Evolutionary conservation across 768 basidiomycete genomes (phyloP).

Genomic region (Pholiota conissans): DNA sequence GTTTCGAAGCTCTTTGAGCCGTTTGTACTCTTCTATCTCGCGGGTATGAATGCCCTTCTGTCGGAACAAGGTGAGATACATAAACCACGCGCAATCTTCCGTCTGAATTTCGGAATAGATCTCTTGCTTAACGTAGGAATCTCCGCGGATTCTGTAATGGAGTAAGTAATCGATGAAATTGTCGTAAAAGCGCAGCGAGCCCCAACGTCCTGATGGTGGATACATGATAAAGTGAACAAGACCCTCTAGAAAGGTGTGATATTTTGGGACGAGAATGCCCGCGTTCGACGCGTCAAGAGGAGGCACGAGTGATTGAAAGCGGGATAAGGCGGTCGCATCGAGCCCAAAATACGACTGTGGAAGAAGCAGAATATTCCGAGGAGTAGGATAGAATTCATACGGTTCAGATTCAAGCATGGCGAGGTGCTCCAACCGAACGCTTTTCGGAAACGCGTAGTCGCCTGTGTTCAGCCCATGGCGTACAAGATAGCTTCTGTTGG

Average conservation of each 20-base stretch:
- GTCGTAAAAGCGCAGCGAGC: not conserved
- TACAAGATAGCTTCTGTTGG: not conserved
- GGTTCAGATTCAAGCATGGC: not conserved
- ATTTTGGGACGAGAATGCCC: not conserved
- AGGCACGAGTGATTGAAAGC: not conserved
- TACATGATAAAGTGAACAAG: not conserved
- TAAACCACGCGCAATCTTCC: not conserved
- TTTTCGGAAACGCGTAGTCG: not conserved
- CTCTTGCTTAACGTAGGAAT: not conserved
- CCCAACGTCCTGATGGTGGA: not conserved
- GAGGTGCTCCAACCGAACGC: not conserved
- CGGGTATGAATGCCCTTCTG: not conserved
- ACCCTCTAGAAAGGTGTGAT: not conserved
- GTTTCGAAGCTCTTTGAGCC: not conserved
- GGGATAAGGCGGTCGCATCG: not conserved
- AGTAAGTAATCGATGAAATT: not conserved
- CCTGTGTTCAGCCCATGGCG: not conserved
- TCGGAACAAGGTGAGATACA: not conserved
- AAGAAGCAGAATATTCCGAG: not conserved
- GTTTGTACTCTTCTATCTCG: not conserved
- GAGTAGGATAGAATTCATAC: not conserved
- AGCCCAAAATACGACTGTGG: not conserved
- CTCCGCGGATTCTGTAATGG: not conserved
- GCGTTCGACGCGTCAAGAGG: not conserved
- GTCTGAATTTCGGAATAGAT: not conserved